A percentile compares a stretch with the other conserved stretches of the same genome.
These are phyloP conservation scores for Anastatica hierochuntica DNA, from an alignment of 345 rosid genomes.

Conservation along the genomic window DNA sequence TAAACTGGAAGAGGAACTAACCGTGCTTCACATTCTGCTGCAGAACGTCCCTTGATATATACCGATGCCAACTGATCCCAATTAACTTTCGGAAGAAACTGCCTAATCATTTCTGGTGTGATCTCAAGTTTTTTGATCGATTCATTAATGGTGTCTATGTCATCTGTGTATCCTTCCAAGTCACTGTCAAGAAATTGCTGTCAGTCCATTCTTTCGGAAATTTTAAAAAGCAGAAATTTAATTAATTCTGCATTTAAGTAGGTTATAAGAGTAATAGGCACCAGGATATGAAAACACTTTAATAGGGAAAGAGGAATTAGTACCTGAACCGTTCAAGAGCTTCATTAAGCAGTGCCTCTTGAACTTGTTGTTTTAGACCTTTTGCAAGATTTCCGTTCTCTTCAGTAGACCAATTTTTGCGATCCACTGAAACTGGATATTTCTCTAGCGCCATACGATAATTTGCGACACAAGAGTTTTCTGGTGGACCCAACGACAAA, in stretches of 20 bases:
- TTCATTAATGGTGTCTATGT: conserved; percentile 40
- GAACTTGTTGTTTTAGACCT: conserved; percentile 71
- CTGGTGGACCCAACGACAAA: conserved; percentile 50
- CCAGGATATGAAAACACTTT: neutral
- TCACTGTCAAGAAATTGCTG: conserved; percentile 12
- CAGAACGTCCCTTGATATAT: conserved; percentile 49
- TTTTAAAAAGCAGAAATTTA: neutral
- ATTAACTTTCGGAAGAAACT: conserved; percentile 68
- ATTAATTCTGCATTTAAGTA: neutral
- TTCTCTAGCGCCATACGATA: conserved; percentile 43
- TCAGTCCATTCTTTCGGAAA: conserved; percentile 14
- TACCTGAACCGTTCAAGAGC: conserved; percentile 60
- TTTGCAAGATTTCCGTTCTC: conserved; percentile 66
- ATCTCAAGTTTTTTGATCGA: conserved; percentile 62
- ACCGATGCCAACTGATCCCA: conserved; percentile 75
- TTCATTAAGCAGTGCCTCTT: conserved; percentile 48
- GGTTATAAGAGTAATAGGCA: neutral
- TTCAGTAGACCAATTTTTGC: conserved; percentile 54
- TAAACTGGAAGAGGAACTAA: conserved; percentile 27
- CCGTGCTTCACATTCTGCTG: conserved; percentile 88
- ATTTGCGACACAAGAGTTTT: conserved; percentile 55
- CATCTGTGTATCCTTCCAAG: conserved; percentile 46
- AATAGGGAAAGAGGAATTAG: conserved; percentile 3
- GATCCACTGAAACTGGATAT: conserved; percentile 43
- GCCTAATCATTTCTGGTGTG: conserved; percentile 55